These are phyloP conservation scores for Talaromyces sp. DNA, from an alignment of 2,329 filamentous ascomycete genomes.

Conservation along the genomic window DNA sequence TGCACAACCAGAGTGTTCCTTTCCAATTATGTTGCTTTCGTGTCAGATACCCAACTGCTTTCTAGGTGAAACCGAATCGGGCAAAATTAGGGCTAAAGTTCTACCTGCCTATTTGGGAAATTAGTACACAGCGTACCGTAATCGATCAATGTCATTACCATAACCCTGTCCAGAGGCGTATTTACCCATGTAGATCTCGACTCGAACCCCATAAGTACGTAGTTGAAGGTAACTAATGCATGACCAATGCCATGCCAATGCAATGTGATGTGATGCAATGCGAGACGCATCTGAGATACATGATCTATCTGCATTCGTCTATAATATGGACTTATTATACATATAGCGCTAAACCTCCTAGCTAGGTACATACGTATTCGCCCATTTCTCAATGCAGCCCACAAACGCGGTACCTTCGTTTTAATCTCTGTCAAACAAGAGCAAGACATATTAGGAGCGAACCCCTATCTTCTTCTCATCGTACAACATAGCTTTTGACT, in stretches of 20 bases:
- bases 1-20: not conserved
- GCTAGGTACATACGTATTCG: slow-evolving; percentile 1
- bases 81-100: not conserved
- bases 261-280: not conserved
- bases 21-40: not conserved
- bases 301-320: not conserved
- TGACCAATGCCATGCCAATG: not conserved
- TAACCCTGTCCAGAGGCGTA: no score
- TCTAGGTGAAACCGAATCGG: not conserved
- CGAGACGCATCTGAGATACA: not conserved
- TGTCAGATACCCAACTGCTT: not conserved
- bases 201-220: no score
- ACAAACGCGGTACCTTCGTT: not conserved
- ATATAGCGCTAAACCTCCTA: not conserved
- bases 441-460: not conserved
- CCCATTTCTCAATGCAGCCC: not conserved
- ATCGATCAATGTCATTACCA: not conserved
- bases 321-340: not conserved
- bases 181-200: not conserved
- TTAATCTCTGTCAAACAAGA: not conserved
- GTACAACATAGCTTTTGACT: not conserved
- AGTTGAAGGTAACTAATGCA: not conserved
- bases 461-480: not conserved
- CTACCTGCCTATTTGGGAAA: not conserved
- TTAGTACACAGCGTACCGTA: not conserved